Conservation (phyloP, 2,329 filamentous ascomycete species). For the Xylariaceae sp. region DNA sequence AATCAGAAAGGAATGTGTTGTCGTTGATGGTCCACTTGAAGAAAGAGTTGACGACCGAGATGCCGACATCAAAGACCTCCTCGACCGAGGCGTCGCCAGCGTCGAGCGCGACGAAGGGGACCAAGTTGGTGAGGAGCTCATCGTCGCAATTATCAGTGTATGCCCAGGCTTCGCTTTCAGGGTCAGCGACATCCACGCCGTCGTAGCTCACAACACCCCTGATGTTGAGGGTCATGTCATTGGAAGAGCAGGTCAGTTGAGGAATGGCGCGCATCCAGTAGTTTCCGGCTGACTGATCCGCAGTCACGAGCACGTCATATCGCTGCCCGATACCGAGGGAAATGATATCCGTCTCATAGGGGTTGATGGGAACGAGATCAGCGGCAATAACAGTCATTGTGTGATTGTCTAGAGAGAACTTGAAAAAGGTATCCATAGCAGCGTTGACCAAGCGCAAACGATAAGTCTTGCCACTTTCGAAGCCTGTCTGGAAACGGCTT, state of each 20-base stretch:
- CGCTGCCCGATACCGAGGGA: constrained; percentile 31
- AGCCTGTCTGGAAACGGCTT: constrained; percentile 31
- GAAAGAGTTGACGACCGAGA: constrained; percentile 26
- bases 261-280: constrained; percentile 48
- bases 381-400: constrained; percentile 51
- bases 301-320: constrained; percentile 44
- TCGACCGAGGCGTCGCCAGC: constrained; percentile 23
- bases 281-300: constrained; percentile 29
- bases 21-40: constrained; percentile 48
- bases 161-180: constrained; percentile 5
- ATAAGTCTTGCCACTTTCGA: constrained; percentile 39
- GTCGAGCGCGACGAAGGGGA: constrained; percentile 32
- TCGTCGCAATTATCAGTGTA: constrained; percentile 31
- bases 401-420: constrained; percentile 54
- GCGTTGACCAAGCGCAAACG: constrained; percentile 45
- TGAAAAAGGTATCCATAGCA: constrained; percentile 39
- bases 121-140: constrained; percentile 28
- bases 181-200: constrained; percentile 13
- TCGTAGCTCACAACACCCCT: constrained; percentile 45
- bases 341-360: constrained; percentile 45
- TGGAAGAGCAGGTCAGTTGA: constrained; percentile 36
- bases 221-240: constrained; percentile 38
- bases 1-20: constrained; percentile 44
- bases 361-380: constrained; percentile 56
- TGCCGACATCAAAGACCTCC: constrained; percentile 24